These are phyloP conservation scores for Ustilago lituana DNA, from an alignment of 1,284 basidiomycete genomes.

Conservation along the genomic window DNA sequence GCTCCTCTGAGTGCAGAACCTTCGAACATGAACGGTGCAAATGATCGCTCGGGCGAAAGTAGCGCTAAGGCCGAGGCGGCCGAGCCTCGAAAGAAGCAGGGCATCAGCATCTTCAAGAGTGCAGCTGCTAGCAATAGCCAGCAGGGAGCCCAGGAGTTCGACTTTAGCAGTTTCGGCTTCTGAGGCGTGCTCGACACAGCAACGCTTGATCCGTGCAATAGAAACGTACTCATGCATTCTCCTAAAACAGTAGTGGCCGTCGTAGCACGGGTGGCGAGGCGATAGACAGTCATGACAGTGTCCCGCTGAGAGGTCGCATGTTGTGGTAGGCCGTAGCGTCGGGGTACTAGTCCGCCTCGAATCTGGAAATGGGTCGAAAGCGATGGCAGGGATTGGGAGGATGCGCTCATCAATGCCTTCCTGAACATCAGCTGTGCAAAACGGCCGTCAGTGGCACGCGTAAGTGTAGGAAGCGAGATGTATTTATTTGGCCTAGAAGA, in stretches of 20 bases:
- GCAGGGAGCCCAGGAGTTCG: conserved; percentile 57
- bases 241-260: no score
- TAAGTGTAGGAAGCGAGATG: neutral
- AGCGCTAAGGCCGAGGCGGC: neutral
- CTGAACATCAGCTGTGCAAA: no score
- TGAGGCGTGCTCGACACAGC: conserved; percentile 7
- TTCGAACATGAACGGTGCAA: neutral
- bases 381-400: no score
- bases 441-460: neutral
- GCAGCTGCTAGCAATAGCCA: conserved; percentile 46
- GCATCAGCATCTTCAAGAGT: conserved; percentile 48
- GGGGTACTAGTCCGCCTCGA: no score
- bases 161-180: conserved; percentile 56
- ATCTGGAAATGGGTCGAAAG: no score
- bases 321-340: no score
- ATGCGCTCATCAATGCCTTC: no score
- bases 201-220: conserved; percentile 9
- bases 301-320: no score
- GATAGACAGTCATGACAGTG: no score
- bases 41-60: neutral
- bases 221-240: no score
- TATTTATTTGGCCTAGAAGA: conserved; percentile 10
- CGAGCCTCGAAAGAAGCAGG: conserved; percentile 38
- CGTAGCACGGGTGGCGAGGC: no score
- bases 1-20: conserved; percentile 11